These are phyloP conservation scores for Crithidia mellificae DNA, from an alignment of 208 protist genomes.

Conservation along the genomic window DNA sequence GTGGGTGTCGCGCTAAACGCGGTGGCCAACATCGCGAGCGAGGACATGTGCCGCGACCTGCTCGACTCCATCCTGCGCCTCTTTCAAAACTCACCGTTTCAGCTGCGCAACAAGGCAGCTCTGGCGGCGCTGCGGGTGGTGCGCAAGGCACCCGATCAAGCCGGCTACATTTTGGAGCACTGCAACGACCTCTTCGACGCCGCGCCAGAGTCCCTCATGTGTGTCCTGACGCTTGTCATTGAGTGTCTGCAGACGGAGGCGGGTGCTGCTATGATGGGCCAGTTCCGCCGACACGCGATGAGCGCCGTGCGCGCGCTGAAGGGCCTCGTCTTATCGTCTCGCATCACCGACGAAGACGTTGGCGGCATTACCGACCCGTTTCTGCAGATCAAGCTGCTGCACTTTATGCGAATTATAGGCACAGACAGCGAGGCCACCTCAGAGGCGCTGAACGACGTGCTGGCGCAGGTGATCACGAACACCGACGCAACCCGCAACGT, in stretches of 20 bases:
- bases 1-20: slow-evolving; percentile 96
- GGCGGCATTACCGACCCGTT: slow-evolving; percentile 97
- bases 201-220: slow-evolving; percentile 85
- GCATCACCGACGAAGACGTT: slow-evolving; percentile 95
- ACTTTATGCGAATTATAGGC: slow-evolving; percentile 97
- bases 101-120: slow-evolving; percentile 93
- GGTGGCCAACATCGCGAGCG: slow-evolving; percentile 97
- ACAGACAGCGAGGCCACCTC: slow-evolving; percentile 87
- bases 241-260: slow-evolving; percentile 77
- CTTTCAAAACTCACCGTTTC: slow-evolving; percentile 57
- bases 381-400: slow-evolving; percentile 96
- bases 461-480: slow-evolving; percentile 98
- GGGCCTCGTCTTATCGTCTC: slow-evolving; percentile 93
- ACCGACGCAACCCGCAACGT: slow-evolving; percentile 96
- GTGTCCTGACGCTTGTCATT: slow-evolving; percentile 91
- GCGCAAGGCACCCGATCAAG: slow-evolving; percentile 94
- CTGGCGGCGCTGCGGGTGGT: slow-evolving; percentile 88
- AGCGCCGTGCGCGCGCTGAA: slow-evolving; percentile 94
- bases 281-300: slow-evolving; percentile 89
- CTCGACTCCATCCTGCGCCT: slow-evolving; percentile 93
- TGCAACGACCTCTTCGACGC: slow-evolving; percentile 68
- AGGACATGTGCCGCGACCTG: slow-evolving; percentile 97
- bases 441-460: slow-evolving; percentile 97
- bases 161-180: slow-evolving; percentile 95
- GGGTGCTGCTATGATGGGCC: slow-evolving; percentile 49